Base-by-base conservation (phyloP, 768 basidiomycete genomes). In the Cystobasidium onofrii region DNA sequence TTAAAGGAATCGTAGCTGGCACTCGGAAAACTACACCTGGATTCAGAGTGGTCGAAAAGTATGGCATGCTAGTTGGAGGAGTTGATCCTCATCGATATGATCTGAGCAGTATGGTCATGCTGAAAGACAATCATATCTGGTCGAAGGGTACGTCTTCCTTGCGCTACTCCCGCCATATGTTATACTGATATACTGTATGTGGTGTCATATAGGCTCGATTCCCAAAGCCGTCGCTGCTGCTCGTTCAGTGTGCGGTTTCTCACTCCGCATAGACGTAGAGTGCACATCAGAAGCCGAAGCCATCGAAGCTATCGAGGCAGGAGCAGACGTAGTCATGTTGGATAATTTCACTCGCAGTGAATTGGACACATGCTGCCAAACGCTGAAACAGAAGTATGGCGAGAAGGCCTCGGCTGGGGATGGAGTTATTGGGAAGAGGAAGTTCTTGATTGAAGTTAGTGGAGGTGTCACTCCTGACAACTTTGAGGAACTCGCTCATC, bases 111-210 rank as follows among this genome's bases (percentile, higher is more conserved):
- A 98, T 99, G 96, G 94, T 99, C 79, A 99, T 99, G 96, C 87
- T 99, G 78, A 98, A 98, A 82, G 96, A 99, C 78, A 99, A 99
- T 80, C 96, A 99, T 80, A 91, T 98, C 80, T 97, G 93, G 94
- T 95, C 93, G 1, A 90, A 88, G 52, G 93, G 93, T 88, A 79
- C 75, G 84, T n/a, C n/a, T n/a, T n/a, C n/a, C n/a, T n/a, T n/a
- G n/a, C n/a, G n/a, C n/a, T n/a, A n/a, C n/a, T n/a, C n/a, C n/a
- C n/a, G n/a, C n/a, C n/a, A n/a, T n/a, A n/a, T n/a, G n/a, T n/a
- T n/a, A n/a, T n/a, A n/a, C n/a, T n/a, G n/a, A n/a, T n/a, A n/a
- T n/a, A n/a, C n/a, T n/a, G n/a, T n/a, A n/a, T 39, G 39, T 6
- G 7, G 39, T 39, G 39, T 6, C 39, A 6, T 25, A 1, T 88